A percentile compares a stretch with the other conserved stretches of the same genome.
Conservation (phyloP, 495 filamentous ascomycete genomes). For the Hypomontagnella submonticulosa region DNA sequence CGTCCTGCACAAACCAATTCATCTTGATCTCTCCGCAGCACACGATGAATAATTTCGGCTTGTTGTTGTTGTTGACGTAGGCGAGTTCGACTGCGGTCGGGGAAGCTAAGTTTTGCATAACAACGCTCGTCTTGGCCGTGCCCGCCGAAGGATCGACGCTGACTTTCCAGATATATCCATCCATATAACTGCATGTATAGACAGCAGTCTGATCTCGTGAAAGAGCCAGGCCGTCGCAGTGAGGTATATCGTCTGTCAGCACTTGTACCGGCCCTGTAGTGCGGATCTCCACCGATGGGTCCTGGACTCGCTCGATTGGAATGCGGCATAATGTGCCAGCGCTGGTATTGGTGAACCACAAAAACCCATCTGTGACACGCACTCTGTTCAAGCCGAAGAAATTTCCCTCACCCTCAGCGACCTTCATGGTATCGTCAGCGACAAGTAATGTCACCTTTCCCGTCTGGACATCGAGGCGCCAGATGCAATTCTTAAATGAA, state of each 20-base stretch:
- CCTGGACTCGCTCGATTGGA: conserved; percentile 36
- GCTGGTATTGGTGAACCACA: conserved; percentile 49
- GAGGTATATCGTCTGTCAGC: conserved; percentile 35
- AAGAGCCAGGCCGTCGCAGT: conserved; percentile 45
- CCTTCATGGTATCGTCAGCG: conserved; percentile 42
- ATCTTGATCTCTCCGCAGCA: conserved; percentile 49
- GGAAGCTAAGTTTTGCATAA: conserved; percentile 40
- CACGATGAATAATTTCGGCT: conserved; percentile 43
- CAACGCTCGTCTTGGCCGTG: conserved; percentile 27
- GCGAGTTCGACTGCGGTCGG: conserved; percentile 44
- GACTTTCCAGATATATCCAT: conserved; percentile 43
- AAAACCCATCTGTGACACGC: conserved; percentile 34
- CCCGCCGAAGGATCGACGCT: conserved; percentile 40
- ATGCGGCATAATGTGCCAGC: conserved; percentile 43
- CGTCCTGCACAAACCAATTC: conserved; percentile 40
- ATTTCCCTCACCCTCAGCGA: conserved; percentile 22
- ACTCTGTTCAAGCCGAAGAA: conserved; percentile 46
- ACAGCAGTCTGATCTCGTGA: conserved; percentile 38
- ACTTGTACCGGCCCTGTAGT: conserved; percentile 37
- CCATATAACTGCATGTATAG: conserved; percentile 47
- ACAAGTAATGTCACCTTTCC: conserved; percentile 29
- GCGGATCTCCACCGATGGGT: conserved; percentile 38
- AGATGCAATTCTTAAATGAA: conserved; percentile 39
- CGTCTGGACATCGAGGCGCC: conserved; percentile 43
- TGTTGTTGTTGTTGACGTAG: conserved; percentile 30